Evolutionary conservation across 768 basidiomycete species (phyloP), one percentile per base, ranked within the genome.

Genomic region (Suillus sp.): DNA sequence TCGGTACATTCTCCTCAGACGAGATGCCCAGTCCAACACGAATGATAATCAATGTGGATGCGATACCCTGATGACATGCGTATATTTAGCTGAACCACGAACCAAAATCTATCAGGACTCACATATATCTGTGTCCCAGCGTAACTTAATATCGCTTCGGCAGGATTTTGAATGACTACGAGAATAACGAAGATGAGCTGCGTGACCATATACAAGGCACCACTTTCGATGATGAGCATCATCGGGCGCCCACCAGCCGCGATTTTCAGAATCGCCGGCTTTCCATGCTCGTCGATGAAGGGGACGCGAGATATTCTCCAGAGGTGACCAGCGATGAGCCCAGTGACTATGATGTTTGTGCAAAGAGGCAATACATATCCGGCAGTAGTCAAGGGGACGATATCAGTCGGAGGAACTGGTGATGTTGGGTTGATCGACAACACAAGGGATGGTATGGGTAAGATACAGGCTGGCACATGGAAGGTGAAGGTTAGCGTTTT

Each of bases 271-370:
- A 58, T 60, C 25, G 50, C 6, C 18, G 25, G 37, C 25, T 27
- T 56, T 38, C 55, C 55, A 38, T 56, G 16, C 60, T 38, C 55
- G 27, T 27, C 57, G n/a, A 60, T 1, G 27, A 56, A 14, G 53
- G 22, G 62, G 42, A 45, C 48, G 25, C 66, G 63, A 13, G 60
- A 63, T 34, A 62, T 59, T 56, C 68, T 61, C 74, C 71, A 78
- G 14, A 79, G 72, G 43, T 75, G 75, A 22, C 53, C 60, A 34
- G 70, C 72, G 62, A 78, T 78, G 64, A 79, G 71, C 20, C 56
- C 47, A 8, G 77, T 78, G 47, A 77, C 66, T 20, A 79, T 61
- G 62, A 74, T 64, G 64, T 79, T 79, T 34, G 75, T 70, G 60
- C 66, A 67, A 43, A 79, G 70, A 18, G 78, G 74, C 25, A 79